Evolutionary conservation across 192 early-diverging fungal species (phyloP).

Genomic region (Gaertneriomyces sp.): DNA sequence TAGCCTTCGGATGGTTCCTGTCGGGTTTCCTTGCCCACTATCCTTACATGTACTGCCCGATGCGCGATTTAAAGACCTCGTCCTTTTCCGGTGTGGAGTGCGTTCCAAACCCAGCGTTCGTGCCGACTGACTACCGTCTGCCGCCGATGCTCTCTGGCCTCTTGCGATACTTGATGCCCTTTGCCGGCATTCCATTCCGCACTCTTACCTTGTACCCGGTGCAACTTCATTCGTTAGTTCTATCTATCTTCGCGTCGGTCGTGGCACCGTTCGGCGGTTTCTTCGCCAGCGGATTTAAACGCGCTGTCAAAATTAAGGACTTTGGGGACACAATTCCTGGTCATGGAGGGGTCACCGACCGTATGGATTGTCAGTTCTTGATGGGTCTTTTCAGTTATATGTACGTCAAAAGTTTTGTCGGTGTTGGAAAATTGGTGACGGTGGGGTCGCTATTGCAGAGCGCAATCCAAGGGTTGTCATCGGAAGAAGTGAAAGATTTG

Average conservation of each 20-base stretch:
- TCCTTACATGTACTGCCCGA: slow-evolving; percentile 66
- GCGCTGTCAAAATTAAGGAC: slow-evolving; percentile 97
- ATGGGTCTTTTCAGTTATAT: slow-evolving; percentile 92
- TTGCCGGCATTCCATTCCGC: slow-evolving; percentile 30
- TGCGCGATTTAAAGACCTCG: slow-evolving; percentile 54
- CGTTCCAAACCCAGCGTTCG: slow-evolving; percentile 61
- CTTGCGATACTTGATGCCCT: slow-evolving; percentile 19
- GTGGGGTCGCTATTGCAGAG: slow-evolving; percentile 32
- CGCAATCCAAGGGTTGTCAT: slow-evolving; percentile 11
- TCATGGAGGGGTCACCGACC: slow-evolving; percentile 94
- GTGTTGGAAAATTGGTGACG: slow-evolving; percentile 52
- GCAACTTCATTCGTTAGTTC: slow-evolving; percentile 81
- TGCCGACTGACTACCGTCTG: slow-evolving; percentile 46
- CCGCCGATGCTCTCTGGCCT: slow-evolving; percentile 25
- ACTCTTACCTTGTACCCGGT: slow-evolving; percentile 75
- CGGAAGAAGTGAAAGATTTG: slow-evolving; percentile 23
- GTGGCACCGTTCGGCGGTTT: slow-evolving; percentile 98
- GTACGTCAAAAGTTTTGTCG: slow-evolving; percentile 79
- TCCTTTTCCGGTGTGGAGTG: slow-evolving; percentile 48
- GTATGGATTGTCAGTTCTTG: slow-evolving; percentile 97
- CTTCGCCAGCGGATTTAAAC: slow-evolving; percentile 94
- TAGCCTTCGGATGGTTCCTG: slow-evolving; percentile 80
- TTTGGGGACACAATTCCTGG: slow-evolving; percentile 96
- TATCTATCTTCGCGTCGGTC: slow-evolving; percentile 87
- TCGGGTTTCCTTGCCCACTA: slow-evolving; percentile 52